Percentiles rank a stretch among this genome's conserved stretches.
These are phyloP conservation scores for Dictyostelium firmibasis DNA, from an alignment of 78 protist species.

Conservation along the genomic window DNA sequence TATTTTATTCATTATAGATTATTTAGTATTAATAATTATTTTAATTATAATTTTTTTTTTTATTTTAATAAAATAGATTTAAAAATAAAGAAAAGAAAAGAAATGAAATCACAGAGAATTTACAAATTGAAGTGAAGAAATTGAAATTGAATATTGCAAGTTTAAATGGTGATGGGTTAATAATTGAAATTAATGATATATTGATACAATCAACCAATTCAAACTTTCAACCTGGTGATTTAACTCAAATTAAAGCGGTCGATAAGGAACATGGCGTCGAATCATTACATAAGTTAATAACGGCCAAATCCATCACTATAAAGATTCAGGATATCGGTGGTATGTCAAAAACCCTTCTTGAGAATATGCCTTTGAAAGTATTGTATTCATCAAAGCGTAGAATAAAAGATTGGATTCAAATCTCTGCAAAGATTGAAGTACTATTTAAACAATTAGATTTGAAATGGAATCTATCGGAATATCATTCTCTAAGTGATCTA, in stretches of 20 bases:
- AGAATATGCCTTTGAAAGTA: slow-evolving; percentile 60
- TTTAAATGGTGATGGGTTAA: slow-evolving; percentile 31
- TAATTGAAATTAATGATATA: slow-evolving; percentile 50
- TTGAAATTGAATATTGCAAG: slow-evolving; percentile 16
- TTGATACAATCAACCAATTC: slow-evolving; percentile 65
- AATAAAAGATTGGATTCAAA: slow-evolving; percentile 71
- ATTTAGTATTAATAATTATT: neutral
- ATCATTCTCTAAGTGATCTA: slow-evolving; percentile 34
- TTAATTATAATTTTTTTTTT: neutral
- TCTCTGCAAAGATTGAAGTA: slow-evolving; percentile 59
- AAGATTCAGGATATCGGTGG: slow-evolving; percentile 71
- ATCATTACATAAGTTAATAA: slow-evolving; percentile 56
- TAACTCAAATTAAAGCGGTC: slow-evolving; percentile 35
- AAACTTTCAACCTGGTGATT: slow-evolving; percentile 51
- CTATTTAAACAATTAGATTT: slow-evolving; percentile 11
- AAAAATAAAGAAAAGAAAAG: slow-evolving; percentile 62
- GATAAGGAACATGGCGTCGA: slow-evolving; percentile 71
- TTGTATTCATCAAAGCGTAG: slow-evolving; percentile 61
- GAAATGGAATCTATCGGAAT: slow-evolving; percentile 57
- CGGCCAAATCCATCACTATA: slow-evolving; percentile 54
- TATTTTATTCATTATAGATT: neutral
- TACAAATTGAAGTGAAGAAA: slow-evolving; percentile 60
- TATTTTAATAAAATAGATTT: neutral
- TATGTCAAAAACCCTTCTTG: slow-evolving; percentile 15
- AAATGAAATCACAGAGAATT: slow-evolving; percentile 76